Evolutionary conservation across 75 land plant species (phyloP), one percentile per base, ranked within the genome.

Genomic region (Selaginella moellendorffii): DNA sequence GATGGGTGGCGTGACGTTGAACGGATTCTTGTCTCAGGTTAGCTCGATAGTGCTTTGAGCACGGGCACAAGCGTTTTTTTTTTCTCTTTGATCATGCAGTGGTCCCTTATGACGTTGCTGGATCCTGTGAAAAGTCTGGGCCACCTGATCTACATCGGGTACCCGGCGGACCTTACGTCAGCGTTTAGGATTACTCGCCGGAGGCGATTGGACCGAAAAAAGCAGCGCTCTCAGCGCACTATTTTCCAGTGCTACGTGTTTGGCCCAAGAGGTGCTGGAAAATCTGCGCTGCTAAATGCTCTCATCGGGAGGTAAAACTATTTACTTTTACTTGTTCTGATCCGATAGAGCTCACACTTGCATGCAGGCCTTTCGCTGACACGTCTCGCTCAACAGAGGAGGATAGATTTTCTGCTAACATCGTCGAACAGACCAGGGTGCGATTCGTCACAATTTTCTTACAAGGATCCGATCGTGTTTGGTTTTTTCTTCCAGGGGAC

Each of bases 191-290:
- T 83, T 30, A 95, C 85, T 26, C 74, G 88, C 51, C 69, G 67
- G 63, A 82, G 87, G 62, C 81, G 84, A 2, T n/a, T 77, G 26
- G 99, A 95, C 65, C 96, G 87, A 1, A 95, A 82, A 63, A 80
- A 63, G 65, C 78, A 90, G 68, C 82, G 80, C 24, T 71, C 88
- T 0, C 84, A 82, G 27, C 75, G 99, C 65, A 82, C 76, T 70
- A 88, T 86, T 51, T 77, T 86, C 53, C 89, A 86, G 65, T 95
- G 99, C 58, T 95, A 69, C 78, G 88, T 95, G 19, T 90, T 95
- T 81, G 99, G 99, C 26, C 97, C 99, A 22, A 65, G 58, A 42
- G 74, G 77, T 27, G 63, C 91, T 66, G 96, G 99, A 51, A 95
- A 89, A 54, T 82, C 97, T 65, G 75, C 84, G 30, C 68, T 95